Base-by-base conservation (phyloP, 176 grass and related monocot genomes). In the Carex scoparia region DNA sequence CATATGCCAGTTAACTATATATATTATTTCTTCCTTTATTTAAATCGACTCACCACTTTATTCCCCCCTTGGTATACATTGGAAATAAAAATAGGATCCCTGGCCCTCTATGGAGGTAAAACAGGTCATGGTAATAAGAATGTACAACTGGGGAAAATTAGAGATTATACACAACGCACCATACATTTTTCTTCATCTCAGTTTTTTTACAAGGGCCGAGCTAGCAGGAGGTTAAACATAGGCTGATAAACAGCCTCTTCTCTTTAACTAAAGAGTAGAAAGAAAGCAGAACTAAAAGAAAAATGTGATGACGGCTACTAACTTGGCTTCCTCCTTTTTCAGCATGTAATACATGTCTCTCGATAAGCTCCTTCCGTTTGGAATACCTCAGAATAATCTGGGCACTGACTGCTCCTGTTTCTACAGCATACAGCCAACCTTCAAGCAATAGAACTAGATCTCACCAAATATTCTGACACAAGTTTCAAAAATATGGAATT, bases 401-500 rank as follows among this genome's bases (percentile, higher is more conserved):
- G 60, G 79, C 49, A 74, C 30, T 53, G 10, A 53, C 70, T 28
- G 44, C 70, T 51, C 4, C 53, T 33, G 51, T 57, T 78, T 15
- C 13, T 57, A 32, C 51, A 9, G 23, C 6, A 32, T 78, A 55
- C 12, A 32, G 19, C 10, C 14, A 27, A 49, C 61, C 64, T 68
- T 86, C 91, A 94, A 83, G 77, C 81, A 87, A 95, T 86, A 86
- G 89, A 81, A 90, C 89, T 89, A 12, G 95, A 93, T 37, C 95
- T 88, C 60, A 89, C 90, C 7, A 92, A 94, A 90, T 98, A 98
- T 73, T 98, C 95, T 0, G 93, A 91, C 40, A 98, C 95, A 61
- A 94, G 88, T 85, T 90, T 92, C 83, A 88, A 87, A 88, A 98
- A 98, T 91, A 98, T 93, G 12, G 95, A 98, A 27, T 87, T 91